A percentile compares a stretch with the other conserved stretches of the same genome.
These are phyloP conservation scores for Selaginella tamariscina DNA, from an alignment of 75 land plant genomes.

Conservation along the genomic window DNA sequence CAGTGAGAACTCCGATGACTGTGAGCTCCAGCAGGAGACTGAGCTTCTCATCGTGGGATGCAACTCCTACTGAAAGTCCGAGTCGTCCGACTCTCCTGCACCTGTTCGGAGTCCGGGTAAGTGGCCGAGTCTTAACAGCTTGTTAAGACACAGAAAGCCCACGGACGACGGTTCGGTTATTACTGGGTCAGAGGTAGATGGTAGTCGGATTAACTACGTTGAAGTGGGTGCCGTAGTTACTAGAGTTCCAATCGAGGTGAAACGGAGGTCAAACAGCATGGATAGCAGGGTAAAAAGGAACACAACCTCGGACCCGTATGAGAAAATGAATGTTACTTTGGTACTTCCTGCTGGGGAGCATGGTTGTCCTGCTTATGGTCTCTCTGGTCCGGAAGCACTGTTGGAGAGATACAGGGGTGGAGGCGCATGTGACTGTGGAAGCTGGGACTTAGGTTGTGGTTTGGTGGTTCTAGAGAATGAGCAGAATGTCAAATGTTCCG, in stretches of 20 bases:
- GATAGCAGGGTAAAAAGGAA: neutral
- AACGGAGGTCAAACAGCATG: neutral
- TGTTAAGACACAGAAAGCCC: neutral
- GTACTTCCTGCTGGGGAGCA: conserved; percentile 8
- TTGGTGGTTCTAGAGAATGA: neutral
- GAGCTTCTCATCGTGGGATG: conserved; percentile 10
- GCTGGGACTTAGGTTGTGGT: conserved; percentile 12
- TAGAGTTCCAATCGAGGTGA: conserved; percentile 1
- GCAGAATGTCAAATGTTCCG: neutral
- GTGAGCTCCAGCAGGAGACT: conserved; percentile 8
- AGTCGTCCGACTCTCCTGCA: neutral
- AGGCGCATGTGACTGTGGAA: conserved; percentile 10
- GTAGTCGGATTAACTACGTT: neutral
- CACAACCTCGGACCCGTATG: neutral
- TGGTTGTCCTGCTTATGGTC: conserved; percentile 6
- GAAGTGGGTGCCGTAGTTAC: conserved; percentile 1
- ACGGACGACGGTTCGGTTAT: neutral
- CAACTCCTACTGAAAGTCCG: neutral
- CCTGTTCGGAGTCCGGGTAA: neutral
- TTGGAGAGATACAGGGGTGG: conserved; percentile 6
- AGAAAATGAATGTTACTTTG: neutral
- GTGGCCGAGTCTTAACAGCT: neutral
- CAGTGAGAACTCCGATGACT: neutral
- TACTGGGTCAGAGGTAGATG: neutral
- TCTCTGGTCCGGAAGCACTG: conserved; percentile 2